phyloP scores from a whole-genome alignment of 148 eudicot genomes.

The Diospyros kaki region DNA sequence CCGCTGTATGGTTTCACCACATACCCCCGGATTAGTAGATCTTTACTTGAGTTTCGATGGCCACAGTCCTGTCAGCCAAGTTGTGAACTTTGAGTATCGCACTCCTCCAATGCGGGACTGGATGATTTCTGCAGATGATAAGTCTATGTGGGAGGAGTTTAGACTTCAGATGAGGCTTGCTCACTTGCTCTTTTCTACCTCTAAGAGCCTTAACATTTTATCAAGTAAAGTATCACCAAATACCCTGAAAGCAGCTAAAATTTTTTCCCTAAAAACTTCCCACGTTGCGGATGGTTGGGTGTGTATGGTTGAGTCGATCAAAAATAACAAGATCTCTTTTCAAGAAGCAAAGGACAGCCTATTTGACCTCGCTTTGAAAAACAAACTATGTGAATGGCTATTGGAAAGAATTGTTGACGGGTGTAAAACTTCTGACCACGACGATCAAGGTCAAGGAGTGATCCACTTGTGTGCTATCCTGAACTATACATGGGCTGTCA shows the following conservation, averaged over 20 bases:
- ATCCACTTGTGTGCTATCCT: slow-evolving; percentile 94
- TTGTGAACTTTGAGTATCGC: slow-evolving; percentile 67
- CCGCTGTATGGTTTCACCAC: slow-evolving; percentile 70
- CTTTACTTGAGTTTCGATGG: slow-evolving; percentile 78
- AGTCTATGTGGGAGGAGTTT: slow-evolving; percentile 53
- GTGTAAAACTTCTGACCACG: slow-evolving; percentile 53
- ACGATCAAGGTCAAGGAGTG: slow-evolving; percentile 88
- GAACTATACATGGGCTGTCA: slow-evolving; percentile 85
- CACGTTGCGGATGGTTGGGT: slow-evolving; percentile 60
- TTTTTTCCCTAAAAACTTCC: slow-evolving; percentile 46
- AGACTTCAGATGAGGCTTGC: slow-evolving; percentile 74
- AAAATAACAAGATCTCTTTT: slow-evolving; percentile 42
- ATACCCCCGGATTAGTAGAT: slow-evolving; percentile 56
- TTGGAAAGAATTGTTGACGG: slow-evolving; percentile 70
- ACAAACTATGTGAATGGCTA: slow-evolving; percentile 78
- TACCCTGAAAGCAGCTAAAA: slow-evolving; percentile 61
- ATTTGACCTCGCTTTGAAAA: slow-evolving; percentile 70
- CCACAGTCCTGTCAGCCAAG: slow-evolving; percentile 66
- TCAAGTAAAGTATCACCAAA: slow-evolving; percentile 41
- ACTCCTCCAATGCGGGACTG: slow-evolving; percentile 28
- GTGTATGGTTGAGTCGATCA: slow-evolving; percentile 41
- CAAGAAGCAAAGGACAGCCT: slow-evolving; percentile 66
- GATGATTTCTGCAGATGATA: slow-evolving; percentile 25
- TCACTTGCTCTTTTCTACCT: slow-evolving; percentile 77
- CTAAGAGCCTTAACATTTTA: slow-evolving; percentile 57